phyloP scores from a whole-genome alignment of 78 protist species.

The Trichosphaerium sp. region DNA sequence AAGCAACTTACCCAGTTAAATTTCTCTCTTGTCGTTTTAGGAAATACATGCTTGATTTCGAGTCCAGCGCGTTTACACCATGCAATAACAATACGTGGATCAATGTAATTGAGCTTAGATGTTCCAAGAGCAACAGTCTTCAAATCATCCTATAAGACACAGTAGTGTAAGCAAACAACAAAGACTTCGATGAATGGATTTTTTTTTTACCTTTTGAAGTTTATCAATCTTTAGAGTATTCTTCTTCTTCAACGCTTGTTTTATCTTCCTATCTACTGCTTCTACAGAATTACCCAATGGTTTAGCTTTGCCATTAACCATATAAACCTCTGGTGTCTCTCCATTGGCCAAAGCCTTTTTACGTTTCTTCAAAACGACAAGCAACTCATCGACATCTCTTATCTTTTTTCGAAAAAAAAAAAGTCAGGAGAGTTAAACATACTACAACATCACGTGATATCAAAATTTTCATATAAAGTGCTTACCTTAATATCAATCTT shows the following conservation, averaged over 20 bases:
- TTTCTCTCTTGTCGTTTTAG: constrained; percentile 56
- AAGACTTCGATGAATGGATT: no score
- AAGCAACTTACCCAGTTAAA: constrained; percentile 90
- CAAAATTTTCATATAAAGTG: background rate
- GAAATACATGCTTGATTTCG: constrained; percentile 58
- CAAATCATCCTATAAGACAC: constrained; percentile 47
- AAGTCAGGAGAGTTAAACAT: no score
- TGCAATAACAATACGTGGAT: constrained; percentile 96
- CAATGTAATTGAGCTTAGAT: constrained; percentile 93
- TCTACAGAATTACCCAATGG: no score
- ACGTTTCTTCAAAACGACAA: no score
- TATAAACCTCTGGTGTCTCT: no score
- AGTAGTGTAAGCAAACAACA: no score
- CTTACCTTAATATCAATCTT: constrained; percentile 20
- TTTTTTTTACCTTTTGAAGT: background rate
- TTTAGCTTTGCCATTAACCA: no score
- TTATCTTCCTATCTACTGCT: background rate
- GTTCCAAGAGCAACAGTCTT: constrained; percentile 85
- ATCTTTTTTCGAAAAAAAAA: no score
- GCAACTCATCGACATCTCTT: no score
- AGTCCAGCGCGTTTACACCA: constrained; percentile 84
- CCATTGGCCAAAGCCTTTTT: no score
- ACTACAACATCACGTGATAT: no score
- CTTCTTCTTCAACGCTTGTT: background rate
- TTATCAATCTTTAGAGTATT: constrained; percentile 2